Base-by-base conservation (phyloP, 805 yeast species). In the Yamadazyma philogaea region DNA sequence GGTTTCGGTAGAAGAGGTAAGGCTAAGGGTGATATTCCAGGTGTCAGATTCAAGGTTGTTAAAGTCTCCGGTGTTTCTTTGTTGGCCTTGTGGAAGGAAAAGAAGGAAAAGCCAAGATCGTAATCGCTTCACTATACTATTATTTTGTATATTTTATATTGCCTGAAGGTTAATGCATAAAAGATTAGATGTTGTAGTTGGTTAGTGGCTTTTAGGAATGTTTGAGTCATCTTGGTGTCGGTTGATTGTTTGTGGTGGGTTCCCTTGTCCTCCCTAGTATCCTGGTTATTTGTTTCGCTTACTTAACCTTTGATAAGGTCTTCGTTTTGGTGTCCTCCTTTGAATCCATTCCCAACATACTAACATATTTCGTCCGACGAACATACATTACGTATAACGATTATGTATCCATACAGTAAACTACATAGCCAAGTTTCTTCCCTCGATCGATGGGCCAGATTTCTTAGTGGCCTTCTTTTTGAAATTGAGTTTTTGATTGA, bases 1-100 rank as follows among this genome's bases (percentile, higher is more conserved):
- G 99, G 99, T 84, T 93, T 93, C 89, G 99, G 99, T 88, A 89
- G 98, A 82, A 93, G 96, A 84, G 99, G 99, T 82, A 93, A 93
- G 84, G 99, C 99, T 76, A 93, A 93, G 95, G 99, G 99, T 84
- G 99, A 93, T 90, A 91, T 93, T 72, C 99, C 99, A 77, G 99
- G 99, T 88, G 99, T 93, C 73, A 93, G 99, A 87, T 93, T 93
- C 89, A 93, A 93, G 87, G 99, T 93, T 74, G 99, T 93, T 74
- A 93, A 93, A 84, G 99, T 93, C 65, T 87, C 99, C 64, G 99
- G 99, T 87, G 99, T 95, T 68, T 93, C 99, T 64, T 84, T 93
- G 77, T 83, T 90, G 74, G 99, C 99, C 74, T 84, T 93, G 77
- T 93, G 96, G 97, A 93, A 91, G 84, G 99, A 95, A 84, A 93